Evolutionary conservation across 371 early-diverging fungal species (phyloP), one percentile per base, ranked within the genome.

Genomic region (Polyrhizophydium stewartii): DNA sequence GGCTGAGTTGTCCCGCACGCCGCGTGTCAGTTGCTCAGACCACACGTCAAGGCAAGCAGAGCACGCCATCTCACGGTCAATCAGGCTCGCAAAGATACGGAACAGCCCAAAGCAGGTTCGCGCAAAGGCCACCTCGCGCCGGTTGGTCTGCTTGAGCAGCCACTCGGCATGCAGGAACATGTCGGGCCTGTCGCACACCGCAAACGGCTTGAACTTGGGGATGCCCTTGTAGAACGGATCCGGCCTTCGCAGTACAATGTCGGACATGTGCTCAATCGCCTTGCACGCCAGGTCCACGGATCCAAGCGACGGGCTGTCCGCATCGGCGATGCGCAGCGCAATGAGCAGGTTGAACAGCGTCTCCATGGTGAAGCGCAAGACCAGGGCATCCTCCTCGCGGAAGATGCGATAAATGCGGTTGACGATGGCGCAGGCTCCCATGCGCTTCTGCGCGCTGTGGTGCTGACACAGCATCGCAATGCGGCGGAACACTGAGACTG

Each of bases 341-440:
- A 81, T 70, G 25, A 91, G 71, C n/a, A 89, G 65, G 71, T 87
- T 73, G 58, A 87, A 87, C 0, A 91, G 62, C 0, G 89, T 66
- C 60, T 90, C 90, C 59, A 92, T 65, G 0, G 87, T 75, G 59
- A 83, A 91, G 25, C 80, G 79, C 38, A 85, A 77, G 3, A 89
- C 81, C 9, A 90, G 60, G 0, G 74, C 22, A 0, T 66, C 66
- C 61, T 89, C 85, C 67, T 88, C 89, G 22, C 88, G 76, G 59
- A 86, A 86, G 1, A 81, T 63, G 17, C 82, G 77, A 62, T 90
- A 89, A 7, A 92, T 86, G 2, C 83, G 68, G 60, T 89, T 89
- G 59, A 92, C 82, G 10, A 86, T 81, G 21, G 90, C 59, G 0
- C 90, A 65, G 0, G 90, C 87, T 0, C 90, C 90, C 17, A 88